Evolutionary conservation across 768 basidiomycete genomes (phyloP).

Genomic region (Strobilomyces dryophilus): DNA sequence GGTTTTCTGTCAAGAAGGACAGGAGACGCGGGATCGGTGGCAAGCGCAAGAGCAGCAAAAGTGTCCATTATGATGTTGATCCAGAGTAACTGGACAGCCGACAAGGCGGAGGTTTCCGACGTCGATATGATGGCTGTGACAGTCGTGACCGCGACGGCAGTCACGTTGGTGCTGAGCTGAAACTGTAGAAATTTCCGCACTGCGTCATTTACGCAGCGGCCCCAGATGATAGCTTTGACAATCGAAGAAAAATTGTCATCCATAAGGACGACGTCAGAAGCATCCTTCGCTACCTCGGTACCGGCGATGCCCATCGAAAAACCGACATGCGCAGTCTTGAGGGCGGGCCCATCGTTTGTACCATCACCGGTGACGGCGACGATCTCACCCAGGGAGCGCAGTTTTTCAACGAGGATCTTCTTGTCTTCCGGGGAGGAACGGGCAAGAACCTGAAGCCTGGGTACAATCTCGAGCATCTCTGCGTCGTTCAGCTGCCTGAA

Average conservation of each 20-base stretch:
- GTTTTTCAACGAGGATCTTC: constrained; percentile 84
- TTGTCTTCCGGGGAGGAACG: constrained; percentile 98
- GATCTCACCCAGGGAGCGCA: constrained; percentile 83
- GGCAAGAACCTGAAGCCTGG: constrained; percentile 92
- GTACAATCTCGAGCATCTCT: constrained; percentile 80
- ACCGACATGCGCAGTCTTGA: constrained; percentile 94
- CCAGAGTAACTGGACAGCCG: constrained; percentile 96
- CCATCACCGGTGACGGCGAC: constrained; percentile 98
- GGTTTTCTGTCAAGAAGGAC: constrained; percentile 83
- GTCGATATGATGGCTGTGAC: constrained; percentile 81
- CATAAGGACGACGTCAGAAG: constrained; percentile 98
- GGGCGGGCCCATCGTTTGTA: constrained; percentile 95
- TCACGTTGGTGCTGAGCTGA: constrained; percentile 91
- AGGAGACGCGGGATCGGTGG: constrained; percentile 90
- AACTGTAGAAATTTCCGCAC: constrained; percentile 98
- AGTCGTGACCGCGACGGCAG: constrained; percentile 92
- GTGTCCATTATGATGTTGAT: constrained; percentile 99
- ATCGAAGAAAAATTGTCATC: constrained; percentile 96
- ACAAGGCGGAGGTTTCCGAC: constrained; percentile 78
- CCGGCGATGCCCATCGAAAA: constrained; percentile 97
- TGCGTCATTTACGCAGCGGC: constrained; percentile 96
- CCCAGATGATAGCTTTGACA: constrained; percentile 98
- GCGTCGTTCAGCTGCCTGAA: constrained; percentile 73
- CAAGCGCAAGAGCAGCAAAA: constrained; percentile 95
- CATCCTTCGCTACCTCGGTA: constrained; percentile 98